Base-by-base conservation (phyloP, 2,329 filamentous ascomycete genomes). In the Orbilia quercus region DNA sequence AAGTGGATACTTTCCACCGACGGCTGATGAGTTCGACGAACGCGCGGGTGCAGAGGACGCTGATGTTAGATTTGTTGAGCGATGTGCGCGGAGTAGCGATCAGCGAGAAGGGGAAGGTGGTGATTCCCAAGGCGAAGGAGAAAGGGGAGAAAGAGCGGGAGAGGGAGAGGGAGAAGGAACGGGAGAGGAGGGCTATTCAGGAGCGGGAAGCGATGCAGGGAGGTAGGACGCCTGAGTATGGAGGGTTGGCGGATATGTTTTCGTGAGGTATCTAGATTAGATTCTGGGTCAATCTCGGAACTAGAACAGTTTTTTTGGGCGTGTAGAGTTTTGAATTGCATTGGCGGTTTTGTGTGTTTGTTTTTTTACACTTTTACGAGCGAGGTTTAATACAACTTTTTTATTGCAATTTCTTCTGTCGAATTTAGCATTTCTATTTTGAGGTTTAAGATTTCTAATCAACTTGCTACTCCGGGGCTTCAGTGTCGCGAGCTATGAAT, bases 41-140 rank as follows among this genome's bases (percentile, higher is more conserved):
- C 28, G 71, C 75, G 18, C 55, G 77, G 25, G 75, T 77, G 38
- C 92, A 96, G 81, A 85, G 94, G 18, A 90, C 89, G 0, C 82
- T 96, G 22, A 88, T 99, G 14, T 82, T 99, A 7, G 91, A 96
- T 75, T 82, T 99, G 14, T 83, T 99, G 20, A 91, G 92, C 77
- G 89, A 92, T 45, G 85, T 99, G 5, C 89, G 96, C 76, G 95
- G 95, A 0, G 89, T 98, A 4, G 94, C 92, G 77, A 91, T 99
- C 64, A 91, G 93, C 6, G 95, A 99, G 81, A 90, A 95, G 83
- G 95, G 95, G 23, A 95, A 91, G 80, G 88, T 99, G 84, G 47
- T 80, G 81, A 47, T 79, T 80, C 5, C 77, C 78, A 65, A 73
- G 53, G 81, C 81, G 23, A 83, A 84, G 76, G 78, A 80, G 16